Percentiles rank a stretch among this genome's conserved stretches.
Evolutionary conservation across 2,329 filamentous ascomycete species (phyloP).

Genomic region (Fusarium nanum): DNA sequence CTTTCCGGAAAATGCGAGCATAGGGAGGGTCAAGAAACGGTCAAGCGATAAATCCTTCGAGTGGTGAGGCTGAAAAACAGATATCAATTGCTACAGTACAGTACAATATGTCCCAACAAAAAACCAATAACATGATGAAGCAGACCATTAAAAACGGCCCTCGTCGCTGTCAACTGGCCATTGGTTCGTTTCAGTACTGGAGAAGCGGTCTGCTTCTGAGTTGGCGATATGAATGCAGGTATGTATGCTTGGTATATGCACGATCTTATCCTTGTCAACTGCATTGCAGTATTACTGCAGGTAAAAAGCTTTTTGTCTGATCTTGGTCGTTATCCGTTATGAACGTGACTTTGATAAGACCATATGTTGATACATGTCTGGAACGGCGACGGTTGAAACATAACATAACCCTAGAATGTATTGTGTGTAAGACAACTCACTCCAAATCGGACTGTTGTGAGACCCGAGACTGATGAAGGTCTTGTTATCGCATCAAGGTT

Average conservation of each 20-base stretch:
- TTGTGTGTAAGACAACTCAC: not conserved
- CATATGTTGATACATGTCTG: not conserved
- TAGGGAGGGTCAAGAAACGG: not conserved
- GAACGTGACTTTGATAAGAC: not conserved
- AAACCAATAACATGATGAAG: slow-evolving; percentile 22
- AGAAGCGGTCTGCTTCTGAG: slow-evolving; percentile 47
- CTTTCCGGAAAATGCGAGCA: not conserved
- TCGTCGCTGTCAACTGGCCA: slow-evolving; percentile 28
- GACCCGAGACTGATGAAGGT: not conserved
- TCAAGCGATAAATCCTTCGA: not conserved
- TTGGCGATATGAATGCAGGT: slow-evolving; percentile 42
- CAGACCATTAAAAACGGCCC: slow-evolving; percentile 11
- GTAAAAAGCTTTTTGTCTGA: slow-evolving; percentile 21
- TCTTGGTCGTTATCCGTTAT: not conserved
- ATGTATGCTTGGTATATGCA: slow-evolving; percentile 34
- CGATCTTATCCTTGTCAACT: slow-evolving; percentile 35
- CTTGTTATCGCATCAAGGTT: not conserved
- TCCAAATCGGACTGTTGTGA: not conserved
- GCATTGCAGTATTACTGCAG: slow-evolving; percentile 7
- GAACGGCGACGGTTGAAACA: not conserved
- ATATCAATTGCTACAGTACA: not conserved
- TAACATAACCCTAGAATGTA: not conserved
- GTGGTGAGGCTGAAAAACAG: slow-evolving; percentile 3
- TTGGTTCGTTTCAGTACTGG: slow-evolving; percentile 28
- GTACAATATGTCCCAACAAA: slow-evolving; percentile 17